Percentiles rank a stretch among this genome's conserved stretches.
Evolutionary conservation across 116 monocot species (phyloP).

Genomic region (Posidonia oceanica): DNA sequence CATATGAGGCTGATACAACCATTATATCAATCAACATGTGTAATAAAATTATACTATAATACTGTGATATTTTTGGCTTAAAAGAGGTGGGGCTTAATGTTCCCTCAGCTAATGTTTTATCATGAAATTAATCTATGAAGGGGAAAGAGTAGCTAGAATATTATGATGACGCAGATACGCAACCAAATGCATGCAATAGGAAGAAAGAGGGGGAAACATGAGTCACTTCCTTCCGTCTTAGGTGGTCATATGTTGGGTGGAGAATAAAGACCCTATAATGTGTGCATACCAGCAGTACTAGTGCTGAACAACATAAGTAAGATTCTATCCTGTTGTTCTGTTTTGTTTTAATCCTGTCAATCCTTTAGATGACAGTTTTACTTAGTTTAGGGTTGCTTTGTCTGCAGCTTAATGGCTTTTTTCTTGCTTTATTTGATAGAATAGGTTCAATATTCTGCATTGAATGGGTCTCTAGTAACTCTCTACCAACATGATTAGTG

Average conservation of each 20-base stretch:
- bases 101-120: neutral
- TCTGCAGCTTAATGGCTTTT: slow-evolving; percentile 16
- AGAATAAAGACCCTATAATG: slow-evolving; percentile 10
- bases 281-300: slow-evolving; percentile 2
- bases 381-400: slow-evolving; percentile 31
- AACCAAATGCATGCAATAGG: neutral
- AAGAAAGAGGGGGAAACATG: neutral
- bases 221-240: neutral
- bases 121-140: neutral
- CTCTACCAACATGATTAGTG: slow-evolving; percentile 10
- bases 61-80: neutral
- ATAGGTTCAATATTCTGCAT: neutral
- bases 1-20: too few relatives aligned
- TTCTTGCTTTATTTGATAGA: neutral
- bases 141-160: neutral
- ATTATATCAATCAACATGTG: too few relatives aligned
- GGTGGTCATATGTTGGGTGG: slow-evolving; percentile 8
- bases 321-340: slow-evolving; percentile 10
- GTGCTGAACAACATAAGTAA: slow-evolving; percentile 21
- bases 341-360: slow-evolving; percentile 30
- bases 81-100: neutral
- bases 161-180: neutral
- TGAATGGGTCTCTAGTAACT: slow-evolving; percentile 13
- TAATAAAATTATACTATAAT: neutral
- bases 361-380: slow-evolving; percentile 20